A percentile compares a stretch with the other conserved stretches of the same genome.
Evolutionary conservation across 305 asterid genomes (phyloP).

Genomic region (Rubia peregrina): DNA sequence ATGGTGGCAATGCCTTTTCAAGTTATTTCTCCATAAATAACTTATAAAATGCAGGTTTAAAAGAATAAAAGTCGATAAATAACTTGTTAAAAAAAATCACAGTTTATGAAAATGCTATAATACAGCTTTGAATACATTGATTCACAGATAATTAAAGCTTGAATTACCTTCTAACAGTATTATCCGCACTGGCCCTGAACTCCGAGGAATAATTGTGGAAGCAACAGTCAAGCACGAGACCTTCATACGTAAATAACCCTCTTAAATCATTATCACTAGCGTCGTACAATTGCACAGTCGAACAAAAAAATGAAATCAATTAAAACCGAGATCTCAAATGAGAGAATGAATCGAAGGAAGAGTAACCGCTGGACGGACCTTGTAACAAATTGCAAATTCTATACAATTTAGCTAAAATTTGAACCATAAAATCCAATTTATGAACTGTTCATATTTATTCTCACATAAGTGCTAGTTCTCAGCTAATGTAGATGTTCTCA

Average conservation of each 20-base stretch:
- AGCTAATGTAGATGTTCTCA: too few species aligned
- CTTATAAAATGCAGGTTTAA: neutral
- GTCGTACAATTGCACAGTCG: neutral
- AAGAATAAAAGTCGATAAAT: neutral
- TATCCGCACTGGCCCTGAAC: conserved; percentile 73
- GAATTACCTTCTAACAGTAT: conserved; percentile 65
- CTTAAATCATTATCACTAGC: too few species aligned
- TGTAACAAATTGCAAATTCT: conserved; percentile 72
- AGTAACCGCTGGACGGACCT: conserved; percentile 29
- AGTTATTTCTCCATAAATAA: neutral
- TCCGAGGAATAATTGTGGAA: conserved; percentile 94
- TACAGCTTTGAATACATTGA: neutral
- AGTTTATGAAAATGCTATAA: neutral
- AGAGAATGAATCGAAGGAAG: conserved; percentile 14
- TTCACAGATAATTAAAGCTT: neutral
- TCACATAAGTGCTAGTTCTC: too few species aligned
- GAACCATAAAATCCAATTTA: too few species aligned
- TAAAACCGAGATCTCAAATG: conserved; percentile 73
- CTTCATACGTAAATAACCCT: too few species aligned
- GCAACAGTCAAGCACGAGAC: too few species aligned
- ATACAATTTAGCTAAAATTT: too few species aligned
- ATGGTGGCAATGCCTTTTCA: neutral
- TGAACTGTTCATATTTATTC: too few species aligned
- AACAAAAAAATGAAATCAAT: conserved; percentile 75
- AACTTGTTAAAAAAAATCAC: neutral